Conservation (phyloP, 176 grass and related monocot genomes). For the Paspalum vaginatum region DNA sequence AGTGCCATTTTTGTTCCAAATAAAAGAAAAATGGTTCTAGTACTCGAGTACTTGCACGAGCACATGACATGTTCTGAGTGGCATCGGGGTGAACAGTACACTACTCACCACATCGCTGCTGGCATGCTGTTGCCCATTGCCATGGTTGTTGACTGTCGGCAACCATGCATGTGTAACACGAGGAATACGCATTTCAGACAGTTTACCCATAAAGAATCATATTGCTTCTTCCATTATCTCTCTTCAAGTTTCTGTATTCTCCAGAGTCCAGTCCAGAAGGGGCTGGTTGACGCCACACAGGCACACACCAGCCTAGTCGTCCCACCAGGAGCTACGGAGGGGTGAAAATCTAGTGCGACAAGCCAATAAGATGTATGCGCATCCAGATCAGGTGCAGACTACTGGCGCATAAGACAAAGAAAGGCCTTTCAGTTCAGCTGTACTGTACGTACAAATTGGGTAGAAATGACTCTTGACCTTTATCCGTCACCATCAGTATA, state of each 20-base stretch:
- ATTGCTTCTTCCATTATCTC: background rate
- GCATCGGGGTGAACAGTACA: background rate
- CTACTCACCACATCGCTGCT: background rate
- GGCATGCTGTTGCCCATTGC: background rate
- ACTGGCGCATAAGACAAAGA: background rate
- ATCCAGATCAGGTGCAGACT: background rate
- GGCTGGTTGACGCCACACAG: background rate
- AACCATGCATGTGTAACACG: background rate
- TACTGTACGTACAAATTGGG: background rate
- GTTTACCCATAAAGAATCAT: background rate
- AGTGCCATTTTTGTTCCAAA: background rate
- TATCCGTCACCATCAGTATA: background rate
- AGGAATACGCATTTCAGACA: no score
- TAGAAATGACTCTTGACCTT: background rate
- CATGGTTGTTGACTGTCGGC: slow-evolving; percentile 24
- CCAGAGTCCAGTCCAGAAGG: background rate
- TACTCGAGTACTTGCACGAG: slow-evolving; percentile 6
- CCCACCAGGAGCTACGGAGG: background rate
- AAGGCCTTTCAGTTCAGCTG: slow-evolving; percentile 8
- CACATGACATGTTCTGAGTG: background rate
- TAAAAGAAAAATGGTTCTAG: background rate
- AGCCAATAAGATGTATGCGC: background rate
- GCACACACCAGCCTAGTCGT: background rate
- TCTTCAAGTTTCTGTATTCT: background rate
- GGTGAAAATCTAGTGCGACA: background rate